Conservation (phyloP, 2,329 filamentous ascomycete genomes). For the Mycosphaerella sp. region DNA sequence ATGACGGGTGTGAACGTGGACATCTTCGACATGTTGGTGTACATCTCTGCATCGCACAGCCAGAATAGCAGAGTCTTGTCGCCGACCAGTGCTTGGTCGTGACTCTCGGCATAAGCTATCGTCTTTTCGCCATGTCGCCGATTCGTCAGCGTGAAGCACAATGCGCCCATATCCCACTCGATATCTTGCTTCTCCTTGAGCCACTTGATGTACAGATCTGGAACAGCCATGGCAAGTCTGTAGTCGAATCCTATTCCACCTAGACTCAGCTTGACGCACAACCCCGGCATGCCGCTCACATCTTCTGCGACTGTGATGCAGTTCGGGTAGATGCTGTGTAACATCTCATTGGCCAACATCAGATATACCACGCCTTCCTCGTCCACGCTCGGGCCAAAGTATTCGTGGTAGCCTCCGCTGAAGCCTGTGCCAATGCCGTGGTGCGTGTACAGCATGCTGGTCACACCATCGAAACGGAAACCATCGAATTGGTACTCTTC, state of each 20-base stretch:
- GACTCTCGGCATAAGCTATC: slow-evolving; percentile 53
- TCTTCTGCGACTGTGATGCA: slow-evolving; percentile 92
- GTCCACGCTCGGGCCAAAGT: slow-evolving; percentile 83
- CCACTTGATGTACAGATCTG: slow-evolving; percentile 99
- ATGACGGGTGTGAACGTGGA: slow-evolving; percentile 81
- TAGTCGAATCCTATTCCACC: slow-evolving; percentile 97
- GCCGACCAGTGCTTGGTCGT: slow-evolving; percentile 48
- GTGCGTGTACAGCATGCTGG: slow-evolving; percentile 94
- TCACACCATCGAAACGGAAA: slow-evolving; percentile 96
- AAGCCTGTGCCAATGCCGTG: slow-evolving; percentile 99
- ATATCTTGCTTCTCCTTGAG: slow-evolving; percentile 87
- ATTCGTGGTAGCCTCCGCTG: slow-evolving; percentile 96
- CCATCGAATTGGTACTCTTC: slow-evolving; percentile 96
- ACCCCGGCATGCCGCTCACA: slow-evolving; percentile 96
- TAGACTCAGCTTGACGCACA: slow-evolving; percentile 76
- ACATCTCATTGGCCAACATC: slow-evolving; percentile 93
- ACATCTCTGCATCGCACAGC: slow-evolving; percentile 93
- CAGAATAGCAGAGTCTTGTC: slow-evolving; percentile 98
- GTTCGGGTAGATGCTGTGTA: slow-evolving; percentile 82
- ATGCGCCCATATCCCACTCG: slow-evolving; percentile 82
- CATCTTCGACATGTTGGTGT: slow-evolving; percentile 91
- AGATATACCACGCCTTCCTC: slow-evolving; percentile 92
- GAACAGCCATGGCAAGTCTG: slow-evolving; percentile 92
- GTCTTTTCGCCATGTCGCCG: slow-evolving; percentile 94
- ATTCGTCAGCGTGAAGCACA: slow-evolving; percentile 85